phyloP scores from a whole-genome alignment of 108 stramenopile genomes.

The Nannochloropsis gaditana region DNA sequence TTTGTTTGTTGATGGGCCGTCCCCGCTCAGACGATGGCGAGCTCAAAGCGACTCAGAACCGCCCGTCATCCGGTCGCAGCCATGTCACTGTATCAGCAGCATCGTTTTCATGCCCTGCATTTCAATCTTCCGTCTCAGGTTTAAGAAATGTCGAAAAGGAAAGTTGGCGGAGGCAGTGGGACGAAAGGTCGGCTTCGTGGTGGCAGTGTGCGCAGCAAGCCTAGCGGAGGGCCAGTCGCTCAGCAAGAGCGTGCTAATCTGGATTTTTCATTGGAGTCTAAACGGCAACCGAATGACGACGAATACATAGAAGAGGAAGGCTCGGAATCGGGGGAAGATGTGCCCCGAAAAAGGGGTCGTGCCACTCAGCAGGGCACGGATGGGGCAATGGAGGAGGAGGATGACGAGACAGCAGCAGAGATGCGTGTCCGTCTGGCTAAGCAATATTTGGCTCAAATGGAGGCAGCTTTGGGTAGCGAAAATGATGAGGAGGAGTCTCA shows the following conservation, averaged over 20 bases:
- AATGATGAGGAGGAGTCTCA: constrained; percentile 46
- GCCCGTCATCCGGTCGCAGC: no score
- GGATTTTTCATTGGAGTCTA: not conserved
- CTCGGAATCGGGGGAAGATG: constrained; percentile 26
- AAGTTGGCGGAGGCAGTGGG: not conserved
- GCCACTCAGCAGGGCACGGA: constrained; percentile 7
- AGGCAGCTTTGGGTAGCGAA: constrained; percentile 44
- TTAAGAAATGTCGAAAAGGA: not conserved
- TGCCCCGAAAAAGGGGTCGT: not conserved
- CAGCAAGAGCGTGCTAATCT: not conserved
- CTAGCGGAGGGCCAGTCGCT: not conserved
- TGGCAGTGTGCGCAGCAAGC: not conserved
- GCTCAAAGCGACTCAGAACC: no score
- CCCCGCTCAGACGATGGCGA: no score
- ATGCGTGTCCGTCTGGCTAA: constrained; percentile 57
- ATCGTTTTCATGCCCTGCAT: no score
- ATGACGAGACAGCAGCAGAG: constrained; percentile 56
- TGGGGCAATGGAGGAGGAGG: constrained; percentile 37
- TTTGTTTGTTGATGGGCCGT: no score
- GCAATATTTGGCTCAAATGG: constrained; percentile 51
- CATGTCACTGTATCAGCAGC: no score
- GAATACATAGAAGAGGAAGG: constrained; percentile 25
- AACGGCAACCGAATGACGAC: not conserved
- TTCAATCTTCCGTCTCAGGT: no score
- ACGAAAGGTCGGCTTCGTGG: not conserved